Conservation (phyloP, 805 yeast species). For the Saturnispora saitoi region DNA sequence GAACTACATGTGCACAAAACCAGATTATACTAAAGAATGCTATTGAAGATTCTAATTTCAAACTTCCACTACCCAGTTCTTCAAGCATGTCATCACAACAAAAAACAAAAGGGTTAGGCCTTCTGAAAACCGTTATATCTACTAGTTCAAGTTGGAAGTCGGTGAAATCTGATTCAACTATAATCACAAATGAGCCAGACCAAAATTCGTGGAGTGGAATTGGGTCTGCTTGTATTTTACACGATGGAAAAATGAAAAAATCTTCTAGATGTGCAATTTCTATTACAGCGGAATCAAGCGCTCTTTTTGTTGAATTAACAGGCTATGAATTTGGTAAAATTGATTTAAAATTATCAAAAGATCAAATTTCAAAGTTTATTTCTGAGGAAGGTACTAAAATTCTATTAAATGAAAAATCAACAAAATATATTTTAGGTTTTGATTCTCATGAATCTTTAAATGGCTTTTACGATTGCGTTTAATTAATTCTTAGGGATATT, state of each 20-base stretch:
- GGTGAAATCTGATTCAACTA: not conserved
- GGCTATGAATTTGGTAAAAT: slow-evolving; percentile 15
- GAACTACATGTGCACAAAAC: slow-evolving; percentile 5
- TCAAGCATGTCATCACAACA: slow-evolving; percentile 3
- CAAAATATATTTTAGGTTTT: slow-evolving; percentile 10
- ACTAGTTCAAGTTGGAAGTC: slow-evolving; percentile 8
- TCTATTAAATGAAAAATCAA: slow-evolving; percentile 1
- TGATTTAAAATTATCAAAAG: not conserved
- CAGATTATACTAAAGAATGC: slow-evolving; percentile 3
- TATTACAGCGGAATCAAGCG: not conserved
- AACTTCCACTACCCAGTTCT: not conserved
- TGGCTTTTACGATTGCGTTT: slow-evolving; percentile 7
- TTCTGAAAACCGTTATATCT: slow-evolving; percentile 1
- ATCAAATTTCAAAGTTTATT: slow-evolving; percentile 1
- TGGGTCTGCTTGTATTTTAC: slow-evolving; percentile 4
- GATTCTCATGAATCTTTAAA: slow-evolving; percentile 6
- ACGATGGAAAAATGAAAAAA: slow-evolving; percentile 7
- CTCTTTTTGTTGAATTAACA: slow-evolving; percentile 9
- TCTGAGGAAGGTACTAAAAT: slow-evolving; percentile 1
- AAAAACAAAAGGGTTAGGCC: not conserved
- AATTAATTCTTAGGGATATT: not conserved
- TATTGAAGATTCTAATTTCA: not conserved
- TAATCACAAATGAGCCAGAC: not conserved
- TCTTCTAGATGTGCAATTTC: slow-evolving; percentile 13
- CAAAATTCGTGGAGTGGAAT: slow-evolving; percentile 6